Percentiles rank a stretch among this genome's conserved stretches.
phyloP scores from a whole-genome alignment of 2,329 filamentous ascomycete species.

The Diplodia intermedia region DNA sequence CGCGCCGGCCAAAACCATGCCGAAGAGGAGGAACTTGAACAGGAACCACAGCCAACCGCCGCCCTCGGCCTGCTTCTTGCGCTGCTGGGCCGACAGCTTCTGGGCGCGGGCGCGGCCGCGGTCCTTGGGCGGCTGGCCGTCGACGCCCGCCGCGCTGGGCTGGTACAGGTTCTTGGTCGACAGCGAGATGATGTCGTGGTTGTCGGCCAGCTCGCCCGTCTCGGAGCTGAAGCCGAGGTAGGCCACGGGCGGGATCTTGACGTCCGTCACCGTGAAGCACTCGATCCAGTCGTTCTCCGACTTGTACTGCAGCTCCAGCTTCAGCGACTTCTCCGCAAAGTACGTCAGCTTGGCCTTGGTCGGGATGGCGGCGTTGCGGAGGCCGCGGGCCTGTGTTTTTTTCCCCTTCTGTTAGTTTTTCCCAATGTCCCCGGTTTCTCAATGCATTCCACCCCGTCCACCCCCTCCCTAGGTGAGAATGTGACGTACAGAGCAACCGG shows the following conservation, averaged over 20 bases:
- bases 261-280: constrained; percentile 76
- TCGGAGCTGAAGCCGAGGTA: constrained; percentile 77
- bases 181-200: constrained; percentile 94
- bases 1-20: constrained; percentile 70
- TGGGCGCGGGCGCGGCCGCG: constrained; percentile 39
- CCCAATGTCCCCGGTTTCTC: neutral
- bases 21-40: constrained; percentile 81
- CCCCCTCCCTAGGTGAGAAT: neutral
- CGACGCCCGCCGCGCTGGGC: constrained; percentile 51
- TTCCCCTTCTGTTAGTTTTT: neutral
- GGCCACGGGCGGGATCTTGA: constrained; percentile 76
- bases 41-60: constrained; percentile 73
- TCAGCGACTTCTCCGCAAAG: constrained; percentile 93
- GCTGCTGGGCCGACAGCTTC: constrained; percentile 52
- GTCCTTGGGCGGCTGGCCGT: constrained; percentile 41
- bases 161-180: constrained; percentile 88
- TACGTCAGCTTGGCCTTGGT: constrained; percentile 91
- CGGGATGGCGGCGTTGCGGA: constrained; percentile 77
- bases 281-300: constrained; percentile 83
- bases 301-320: constrained; percentile 94
- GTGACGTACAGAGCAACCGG: constrained; percentile 78
- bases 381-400: constrained; percentile 71
- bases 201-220: constrained; percentile 95
- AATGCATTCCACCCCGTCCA: neutral
- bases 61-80: constrained; percentile 49